Evolutionary conservation across 225 moss, liverwort and hornwort species (phyloP), one percentile per base, ranked within the genome.

Genomic region (Straminergon stramineum): DNA sequence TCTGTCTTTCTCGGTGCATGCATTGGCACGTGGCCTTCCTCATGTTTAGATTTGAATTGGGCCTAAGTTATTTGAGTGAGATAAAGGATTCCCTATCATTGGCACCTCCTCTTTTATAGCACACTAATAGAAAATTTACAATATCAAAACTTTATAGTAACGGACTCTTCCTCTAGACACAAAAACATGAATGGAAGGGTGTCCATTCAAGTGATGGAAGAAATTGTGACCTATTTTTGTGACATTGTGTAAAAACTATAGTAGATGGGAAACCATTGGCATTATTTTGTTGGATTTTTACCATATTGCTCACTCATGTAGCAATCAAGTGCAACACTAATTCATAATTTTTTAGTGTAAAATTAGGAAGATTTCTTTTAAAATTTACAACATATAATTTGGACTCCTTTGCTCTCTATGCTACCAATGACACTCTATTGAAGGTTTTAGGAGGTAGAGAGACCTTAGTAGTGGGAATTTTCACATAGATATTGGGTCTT

Each of bases 351-450:
- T 22, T 78, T 24, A 0, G 2, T 77, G 8, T 53, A 34, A 32
- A 34, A 77, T 77, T 34, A 21, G 8, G 1, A 34, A 52, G 1
- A 21, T 8, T 21, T 77, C 3, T 53, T 34, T 8, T 3, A 52
- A 52, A 76, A 21, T 30, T 52, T 34, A 34, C 5, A 52, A 34
- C 3, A 53, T 32, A 77, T 14, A 77, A 14, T 8, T 34, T 34
- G 8, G 13, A 3, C 14, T 77, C 0, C 5, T 8, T 52, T 28
- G 14, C 17, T 52, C 7, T 20, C 0, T 34, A 0, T 0, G 0
- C 21, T 34, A 13, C 2, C 5, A 76, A 13, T 76, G 52, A 76
- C 1, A 0, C 8, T 21, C 10, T 8, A 34, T 0, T 34, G 0
- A 75, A 51, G 32, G 13, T 51, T 76, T 48, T 1, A 18, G 0